A percentile compares a stretch with the other conserved stretches of the same genome.
Conservation (phyloP, 2,329 filamentous ascomycete species). For the Colletotrichum sp. region DNA sequence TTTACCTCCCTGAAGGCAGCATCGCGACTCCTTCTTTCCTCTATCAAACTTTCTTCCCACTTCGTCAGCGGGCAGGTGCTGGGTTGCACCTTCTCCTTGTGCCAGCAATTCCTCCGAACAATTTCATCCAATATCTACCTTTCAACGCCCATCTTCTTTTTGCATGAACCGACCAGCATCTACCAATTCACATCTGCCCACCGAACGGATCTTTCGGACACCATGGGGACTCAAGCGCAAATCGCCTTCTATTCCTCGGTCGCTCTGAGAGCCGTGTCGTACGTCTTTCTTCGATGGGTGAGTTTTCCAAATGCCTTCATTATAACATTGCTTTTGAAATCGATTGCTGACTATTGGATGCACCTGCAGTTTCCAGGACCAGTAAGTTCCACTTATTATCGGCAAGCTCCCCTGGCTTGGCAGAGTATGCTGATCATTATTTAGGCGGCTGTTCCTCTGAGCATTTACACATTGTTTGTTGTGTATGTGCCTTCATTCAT, state of each 20-base stretch:
- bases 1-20: constrained; percentile 5
- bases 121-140: not conserved
- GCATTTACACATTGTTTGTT: constrained; percentile 65
- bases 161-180: not conserved
- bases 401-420: not conserved
- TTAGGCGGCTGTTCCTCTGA: constrained; percentile 25
- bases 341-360: not conserved
- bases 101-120: not conserved
- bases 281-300: constrained; percentile 69
- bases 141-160: not conserved
- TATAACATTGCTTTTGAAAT: not conserved
- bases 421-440: not conserved
- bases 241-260: constrained; percentile 51
- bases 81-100: not conserved
- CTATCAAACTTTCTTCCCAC: not conserved
- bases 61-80: not conserved
- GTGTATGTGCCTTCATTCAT: constrained; percentile 71
- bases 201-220: not conserved
- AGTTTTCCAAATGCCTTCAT: not conserved
- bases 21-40: not conserved
- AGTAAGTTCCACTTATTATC: constrained; percentile 25
- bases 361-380: constrained; percentile 30
- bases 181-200: constrained; percentile 26
- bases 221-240: constrained; percentile 35
- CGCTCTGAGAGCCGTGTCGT: constrained; percentile 53